Evolutionary conservation across 176 grass and related monocot genomes (phyloP).

Genomic region (Tillandsia fasciculata): DNA sequence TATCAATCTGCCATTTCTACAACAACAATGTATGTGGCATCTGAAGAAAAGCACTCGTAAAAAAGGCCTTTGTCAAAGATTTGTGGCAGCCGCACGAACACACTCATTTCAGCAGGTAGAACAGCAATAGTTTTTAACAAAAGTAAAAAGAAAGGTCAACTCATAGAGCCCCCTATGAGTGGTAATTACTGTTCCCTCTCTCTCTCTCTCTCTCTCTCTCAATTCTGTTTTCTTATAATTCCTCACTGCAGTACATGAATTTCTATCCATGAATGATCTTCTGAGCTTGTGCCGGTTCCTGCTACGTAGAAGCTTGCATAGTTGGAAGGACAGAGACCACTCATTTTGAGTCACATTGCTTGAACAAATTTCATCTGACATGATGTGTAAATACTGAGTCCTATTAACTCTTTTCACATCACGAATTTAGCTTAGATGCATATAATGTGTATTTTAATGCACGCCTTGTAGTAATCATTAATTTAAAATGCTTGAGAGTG

Average conservation of each 20-base stretch:
- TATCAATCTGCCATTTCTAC: no score
- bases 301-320: constrained; percentile 25
- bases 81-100: not conserved
- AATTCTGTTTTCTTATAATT: not conserved
- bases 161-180: not conserved
- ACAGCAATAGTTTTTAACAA: not conserved
- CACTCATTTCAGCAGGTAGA: not conserved
- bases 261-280: not conserved
- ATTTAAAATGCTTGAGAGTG: not conserved
- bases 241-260: not conserved
- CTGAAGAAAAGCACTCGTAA: no score
- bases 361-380: no score
- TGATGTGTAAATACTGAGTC: no score
- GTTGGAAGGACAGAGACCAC: not conserved
- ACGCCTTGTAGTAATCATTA: not conserved
- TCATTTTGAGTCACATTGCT: not conserved
- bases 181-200: not conserved
- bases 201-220: not conserved
- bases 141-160: not conserved
- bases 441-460: not conserved
- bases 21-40: no score
- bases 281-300: constrained; percentile 16
- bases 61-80: no score
- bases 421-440: not conserved
- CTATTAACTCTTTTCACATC: not conserved